phyloP scores from a whole-genome alignment of 2,329 filamentous ascomycete species.

The Scedosporium apiospermum region DNA sequence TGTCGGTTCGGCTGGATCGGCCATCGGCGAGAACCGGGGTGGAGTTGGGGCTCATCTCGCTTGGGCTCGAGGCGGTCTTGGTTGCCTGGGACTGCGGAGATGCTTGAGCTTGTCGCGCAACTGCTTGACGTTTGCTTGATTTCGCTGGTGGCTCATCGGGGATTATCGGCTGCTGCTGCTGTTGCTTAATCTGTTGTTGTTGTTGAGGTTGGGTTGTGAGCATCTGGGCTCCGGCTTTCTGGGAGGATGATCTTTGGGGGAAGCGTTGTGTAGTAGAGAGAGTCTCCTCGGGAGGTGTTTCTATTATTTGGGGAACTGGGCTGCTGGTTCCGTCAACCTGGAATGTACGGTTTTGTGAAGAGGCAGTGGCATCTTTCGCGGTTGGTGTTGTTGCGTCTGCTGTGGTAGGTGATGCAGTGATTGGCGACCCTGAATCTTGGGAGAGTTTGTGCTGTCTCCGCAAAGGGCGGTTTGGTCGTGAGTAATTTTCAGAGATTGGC shows the following conservation, averaged over 20 bases:
- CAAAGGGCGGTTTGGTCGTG: constrained; percentile 42
- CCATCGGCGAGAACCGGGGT: constrained; percentile 58
- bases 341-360: background rate
- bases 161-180: constrained; percentile 8
- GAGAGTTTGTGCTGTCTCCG: constrained; percentile 40
- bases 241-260: constrained; percentile 47
- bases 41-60: constrained; percentile 51
- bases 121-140: constrained; percentile 26
- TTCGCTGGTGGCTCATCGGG: constrained; percentile 35
- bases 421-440: constrained; percentile 24
- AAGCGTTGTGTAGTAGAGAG: constrained; percentile 22
- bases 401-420: constrained; percentile 14
- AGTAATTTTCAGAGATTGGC: constrained; percentile 54
- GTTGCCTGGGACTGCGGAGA: background rate
- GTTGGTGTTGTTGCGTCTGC: constrained; percentile 9
- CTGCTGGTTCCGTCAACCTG: constrained; percentile 4
- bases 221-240: constrained; percentile 30
- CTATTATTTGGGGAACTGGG: constrained; percentile 51
- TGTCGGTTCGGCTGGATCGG: constrained; percentile 60
- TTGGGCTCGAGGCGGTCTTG: constrained; percentile 37
- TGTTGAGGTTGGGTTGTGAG: constrained; percentile 26
- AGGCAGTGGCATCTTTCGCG: background rate
- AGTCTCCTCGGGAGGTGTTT: constrained; percentile 44
- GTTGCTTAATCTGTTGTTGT: constrained; percentile 10
- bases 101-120: background rate